Evolutionary conservation across 768 basidiomycete species (phyloP), one percentile per base, ranked within the genome.

Genomic region (Coprinopsis cinerea): DNA sequence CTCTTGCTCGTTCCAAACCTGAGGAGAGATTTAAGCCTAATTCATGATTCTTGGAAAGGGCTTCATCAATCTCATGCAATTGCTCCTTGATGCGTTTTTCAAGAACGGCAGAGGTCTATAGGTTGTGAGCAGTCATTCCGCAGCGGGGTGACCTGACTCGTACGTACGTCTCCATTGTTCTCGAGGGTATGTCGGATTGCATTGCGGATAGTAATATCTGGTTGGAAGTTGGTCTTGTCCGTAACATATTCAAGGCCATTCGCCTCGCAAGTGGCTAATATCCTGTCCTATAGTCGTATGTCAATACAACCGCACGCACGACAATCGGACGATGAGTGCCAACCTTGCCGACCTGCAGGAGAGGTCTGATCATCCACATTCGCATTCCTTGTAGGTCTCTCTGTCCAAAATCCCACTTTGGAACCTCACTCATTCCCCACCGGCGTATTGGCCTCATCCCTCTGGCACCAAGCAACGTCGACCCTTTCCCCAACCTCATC

Each of bases 201-300:
- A 64, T 92, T 92, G 15, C 90, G 76, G 28, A 81, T 63, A 0
- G 90, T 90, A 35, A 87, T 51, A 4, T 74, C 72, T 2, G 88
- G 85, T 55, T 90, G 82, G 49, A 83, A 81, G 59, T 92, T 92
- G 15, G 88, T 85, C 0, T 67, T 63, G 58, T 92, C 90, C 17
- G 69, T 66, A 35, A 84, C 72, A 62, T 83, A 92, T 50, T 73
- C 67, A 6, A 91, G 62, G 1, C 65, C 61, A 53, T 88, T 69
- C 10, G 67, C 78, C 39, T 82, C 74, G 55, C 89, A 92, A 0
- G 90, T 92, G 6, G 82, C 84, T 1, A 92, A 64, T n/a, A 92
- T 77, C 51, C 88, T 80, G 47, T 85, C 81, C 90, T 92, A 26
- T n/a, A 47, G 18, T 1, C 35, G 37, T 10, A 13, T 7, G 20